Evolutionary conservation across 1,284 basidiomycete species (phyloP), one percentile per base, ranked within the genome.

Genomic region (Apiotrichum gracile): DNA sequence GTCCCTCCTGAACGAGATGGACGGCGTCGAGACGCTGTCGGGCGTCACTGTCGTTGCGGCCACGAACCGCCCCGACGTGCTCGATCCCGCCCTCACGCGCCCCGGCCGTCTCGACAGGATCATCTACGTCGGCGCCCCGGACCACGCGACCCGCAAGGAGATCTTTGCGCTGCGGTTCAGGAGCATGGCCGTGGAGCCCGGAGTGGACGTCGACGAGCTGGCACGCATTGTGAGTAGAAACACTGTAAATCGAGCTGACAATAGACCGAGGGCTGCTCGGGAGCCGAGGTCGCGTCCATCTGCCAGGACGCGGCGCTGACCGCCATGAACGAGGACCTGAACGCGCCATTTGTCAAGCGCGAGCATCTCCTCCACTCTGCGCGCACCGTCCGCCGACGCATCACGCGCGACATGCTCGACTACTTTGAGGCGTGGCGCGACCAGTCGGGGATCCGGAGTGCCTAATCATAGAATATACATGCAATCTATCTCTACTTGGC

Each of bases 1-100:
- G 0, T 94, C 85, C 55, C 79, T 99, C 21, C 76, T 99, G 49
- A 98, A 93, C 68, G 96, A 97, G 74, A 97, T 98, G 91, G 96
- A 98, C 70, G 96, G 96, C 14, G 88, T 98, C 2, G 91, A 97
- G 73, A 88, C 91, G 72, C 79, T 97, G 21, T 79, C 87, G 5
- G 91, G 92, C 1, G 96, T 98, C 16, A 91, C 91, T 0, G 84
- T 98, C 34, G 83, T 99, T 5, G 96, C 92, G 1, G 96, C 96
- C 0, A 98, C 96, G 5, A 98, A 99, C 70, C 78, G 93, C 49
- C 96, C 96, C 1, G 91, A 97, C 57, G 83, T 86, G 17, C 86
- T 99, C 33, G 96, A 98, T 68, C 82, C 91, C 14, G 96, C 96
- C 0, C 74, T 98, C 33, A 88, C 97, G 82, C 84, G 96, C 9